phyloP scores from a whole-genome alignment of 805 yeast species.

The Yarrowia bubula region DNA sequence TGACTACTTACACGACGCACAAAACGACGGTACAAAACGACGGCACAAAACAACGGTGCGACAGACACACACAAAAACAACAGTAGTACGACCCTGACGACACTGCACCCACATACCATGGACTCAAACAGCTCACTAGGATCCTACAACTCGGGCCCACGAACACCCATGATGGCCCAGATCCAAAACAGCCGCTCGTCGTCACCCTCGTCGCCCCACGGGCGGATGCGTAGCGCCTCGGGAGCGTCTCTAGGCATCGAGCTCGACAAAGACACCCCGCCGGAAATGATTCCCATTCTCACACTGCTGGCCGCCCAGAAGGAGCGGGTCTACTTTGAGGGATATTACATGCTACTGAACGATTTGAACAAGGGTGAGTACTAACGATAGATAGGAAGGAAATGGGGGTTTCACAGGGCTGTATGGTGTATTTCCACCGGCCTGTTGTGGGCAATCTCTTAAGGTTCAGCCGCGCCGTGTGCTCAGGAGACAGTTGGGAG shows the following conservation, averaged over 20 bases:
- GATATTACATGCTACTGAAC: constrained; percentile 47
- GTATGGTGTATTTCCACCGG: too few species aligned
- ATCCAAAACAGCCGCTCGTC: constrained; percentile 3
- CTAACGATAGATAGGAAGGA: not conserved
- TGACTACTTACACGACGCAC: too few species aligned
- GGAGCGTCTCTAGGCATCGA: constrained; percentile 14
- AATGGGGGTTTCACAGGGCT: too few species aligned
- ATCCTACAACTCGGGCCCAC: constrained; percentile 9
- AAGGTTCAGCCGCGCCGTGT: too few species aligned
- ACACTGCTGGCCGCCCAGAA: constrained; percentile 70
- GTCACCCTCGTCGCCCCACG: constrained; percentile 4
- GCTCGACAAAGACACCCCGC: constrained; percentile 44
- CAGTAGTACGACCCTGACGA: too few species aligned
- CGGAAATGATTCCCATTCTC: constrained; percentile 69
- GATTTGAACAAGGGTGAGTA: constrained; percentile 37
- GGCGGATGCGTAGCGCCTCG: not conserved
- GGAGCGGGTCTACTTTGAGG: constrained; percentile 60
- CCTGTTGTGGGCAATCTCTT: too few species aligned
- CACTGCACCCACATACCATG: not conserved
- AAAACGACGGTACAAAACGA: too few species aligned
- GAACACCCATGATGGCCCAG: constrained; percentile 5
- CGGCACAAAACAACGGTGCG: too few species aligned
- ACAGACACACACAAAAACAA: not conserved
- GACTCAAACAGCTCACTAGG: constrained; percentile 17
- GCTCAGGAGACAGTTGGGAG: too few species aligned